phyloP scores from a whole-genome alignment of 805 yeast species.

The Ogataea corticis region DNA sequence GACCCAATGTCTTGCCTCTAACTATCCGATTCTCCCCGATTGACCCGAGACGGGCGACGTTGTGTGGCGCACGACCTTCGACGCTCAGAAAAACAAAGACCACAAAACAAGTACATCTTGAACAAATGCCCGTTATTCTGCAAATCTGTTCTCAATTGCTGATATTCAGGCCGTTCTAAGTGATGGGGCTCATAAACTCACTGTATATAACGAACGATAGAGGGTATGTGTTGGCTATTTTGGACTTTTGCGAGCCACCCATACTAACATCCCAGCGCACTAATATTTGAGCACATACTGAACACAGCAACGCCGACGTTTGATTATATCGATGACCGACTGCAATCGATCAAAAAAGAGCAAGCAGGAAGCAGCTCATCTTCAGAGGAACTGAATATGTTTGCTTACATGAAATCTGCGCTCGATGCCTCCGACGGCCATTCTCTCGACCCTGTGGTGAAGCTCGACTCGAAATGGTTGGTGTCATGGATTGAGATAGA shows the following conservation, averaged over 20 bases:
- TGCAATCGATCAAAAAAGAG: slow-evolving; percentile 21
- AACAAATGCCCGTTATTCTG: too few species aligned
- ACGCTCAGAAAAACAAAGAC: background rate
- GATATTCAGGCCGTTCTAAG: background rate
- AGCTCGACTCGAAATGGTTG: slow-evolving; percentile 31
- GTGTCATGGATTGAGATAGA: slow-evolving; percentile 33
- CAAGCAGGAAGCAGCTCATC: background rate
- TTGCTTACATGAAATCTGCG: slow-evolving; percentile 4
- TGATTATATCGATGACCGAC: slow-evolving; percentile 25
- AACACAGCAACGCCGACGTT: slow-evolving; percentile 30
- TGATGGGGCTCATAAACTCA: slow-evolving; percentile 35
- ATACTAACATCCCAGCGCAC: slow-evolving; percentile 17
- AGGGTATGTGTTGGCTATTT: slow-evolving; percentile 22
- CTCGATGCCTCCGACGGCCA: slow-evolving; percentile 27
- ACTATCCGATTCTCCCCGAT: too few species aligned
- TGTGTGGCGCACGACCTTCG: background rate
- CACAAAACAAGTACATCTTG: background rate
- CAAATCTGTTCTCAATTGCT: too few species aligned
- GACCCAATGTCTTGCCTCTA: too few species aligned
- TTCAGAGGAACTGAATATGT: background rate
- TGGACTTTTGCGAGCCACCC: background rate
- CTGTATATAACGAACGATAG: slow-evolving; percentile 31
- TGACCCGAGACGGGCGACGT: too few species aligned
- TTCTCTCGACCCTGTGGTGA: slow-evolving; percentile 27
- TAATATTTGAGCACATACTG: slow-evolving; percentile 27